A percentile compares a stretch with the other conserved stretches of the same genome.
Evolutionary conservation across 2,329 filamentous ascomycete species (phyloP).

Genomic region (Beauveria caledonica): DNA sequence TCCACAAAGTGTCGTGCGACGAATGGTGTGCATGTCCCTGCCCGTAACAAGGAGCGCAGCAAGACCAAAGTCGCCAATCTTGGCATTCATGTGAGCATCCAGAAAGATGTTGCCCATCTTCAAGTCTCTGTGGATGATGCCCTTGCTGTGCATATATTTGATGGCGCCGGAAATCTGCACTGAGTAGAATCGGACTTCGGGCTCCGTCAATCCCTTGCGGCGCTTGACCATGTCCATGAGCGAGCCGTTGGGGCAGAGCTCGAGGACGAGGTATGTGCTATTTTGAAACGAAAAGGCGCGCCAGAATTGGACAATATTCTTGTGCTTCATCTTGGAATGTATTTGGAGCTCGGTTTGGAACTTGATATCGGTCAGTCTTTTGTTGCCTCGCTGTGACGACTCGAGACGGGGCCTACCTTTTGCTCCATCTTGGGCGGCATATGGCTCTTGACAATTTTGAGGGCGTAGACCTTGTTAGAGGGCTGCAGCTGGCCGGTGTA

Average conservation of each 20-base stretch:
- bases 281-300: constrained; percentile 84
- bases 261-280: constrained; percentile 88
- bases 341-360: constrained; percentile 87
- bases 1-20: constrained; percentile 88
- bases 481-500: constrained; percentile 62
- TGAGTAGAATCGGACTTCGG: constrained; percentile 88
- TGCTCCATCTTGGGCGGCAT: constrained; percentile 80
- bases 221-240: constrained; percentile 97
- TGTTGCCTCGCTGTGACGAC: not conserved
- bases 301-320: constrained; percentile 92
- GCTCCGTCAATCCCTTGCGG: constrained; percentile 81
- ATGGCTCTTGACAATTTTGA: constrained; percentile 77
- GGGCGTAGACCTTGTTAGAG: constrained; percentile 59
- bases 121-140: constrained; percentile 91
- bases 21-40: constrained; percentile 74
- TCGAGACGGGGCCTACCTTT: constrained; percentile 49
- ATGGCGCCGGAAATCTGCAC: constrained; percentile 94
- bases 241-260: constrained; percentile 90
- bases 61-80: constrained; percentile 94
- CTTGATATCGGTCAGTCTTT: constrained; percentile 28
- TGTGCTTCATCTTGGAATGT: constrained; percentile 94
- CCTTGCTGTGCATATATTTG: constrained; percentile 94
- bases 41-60: constrained; percentile 87
- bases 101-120: constrained; percentile 99
- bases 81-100: constrained; percentile 91